phyloP scores from a whole-genome alignment of 192 early-diverging fungal species.

The Polychytrium aggregatum region DNA sequence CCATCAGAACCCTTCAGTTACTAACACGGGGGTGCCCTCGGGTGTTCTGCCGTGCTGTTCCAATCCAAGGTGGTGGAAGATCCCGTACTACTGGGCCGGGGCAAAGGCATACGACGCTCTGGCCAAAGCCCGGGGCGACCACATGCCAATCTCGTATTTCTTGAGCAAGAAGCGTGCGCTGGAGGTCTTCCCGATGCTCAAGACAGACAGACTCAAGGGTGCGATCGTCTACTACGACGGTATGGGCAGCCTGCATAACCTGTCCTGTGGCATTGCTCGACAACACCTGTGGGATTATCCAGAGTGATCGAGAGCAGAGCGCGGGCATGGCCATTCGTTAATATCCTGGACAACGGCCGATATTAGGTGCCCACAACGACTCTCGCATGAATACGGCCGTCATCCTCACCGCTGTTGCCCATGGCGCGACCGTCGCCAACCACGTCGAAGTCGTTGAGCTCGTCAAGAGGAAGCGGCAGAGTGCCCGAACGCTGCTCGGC shows the following conservation, averaged over 20 bases:
- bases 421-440: conserved; percentile 88
- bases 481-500: conserved; percentile 23
- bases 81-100: conserved; percentile 93
- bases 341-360: not conserved
- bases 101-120: conserved; percentile 86
- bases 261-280: no score
- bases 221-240: conserved; percentile 96
- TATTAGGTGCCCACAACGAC: conserved; percentile 85
- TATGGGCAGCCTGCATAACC: conserved; percentile 5
- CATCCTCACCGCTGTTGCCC: conserved; percentile 75
- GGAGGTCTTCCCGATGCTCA: conserved; percentile 94
- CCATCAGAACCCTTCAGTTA: no score
- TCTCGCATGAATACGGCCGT: conserved; percentile 93
- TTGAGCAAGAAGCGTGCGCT: conserved; percentile 73
- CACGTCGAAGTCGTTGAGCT: conserved; percentile 81
- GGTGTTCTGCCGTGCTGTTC: no score
- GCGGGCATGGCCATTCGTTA: no score
- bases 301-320: no score
- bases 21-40: no score
- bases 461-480: conserved; percentile 50
- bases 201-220: conserved; percentile 75
- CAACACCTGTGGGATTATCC: no score
- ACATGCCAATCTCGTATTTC: conserved; percentile 70
- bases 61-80: conserved; percentile 74
- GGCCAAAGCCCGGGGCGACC: conserved; percentile 73